Evolutionary conservation across 2,329 filamentous ascomycete genomes (phyloP).

Genomic region (Geosmithia flava): DNA sequence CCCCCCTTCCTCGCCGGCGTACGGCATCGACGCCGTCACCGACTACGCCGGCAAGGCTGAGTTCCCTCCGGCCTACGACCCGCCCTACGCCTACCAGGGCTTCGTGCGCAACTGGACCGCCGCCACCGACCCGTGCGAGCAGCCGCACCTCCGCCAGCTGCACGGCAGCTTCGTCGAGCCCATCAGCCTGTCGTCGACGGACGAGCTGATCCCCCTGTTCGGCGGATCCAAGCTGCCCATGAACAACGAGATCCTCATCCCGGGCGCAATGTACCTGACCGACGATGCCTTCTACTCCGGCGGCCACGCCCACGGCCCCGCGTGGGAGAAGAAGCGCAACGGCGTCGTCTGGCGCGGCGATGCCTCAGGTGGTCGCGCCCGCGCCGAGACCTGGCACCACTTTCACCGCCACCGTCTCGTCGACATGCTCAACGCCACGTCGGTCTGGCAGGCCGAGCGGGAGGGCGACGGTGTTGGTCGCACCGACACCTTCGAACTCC

Average conservation of each 20-base stretch:
- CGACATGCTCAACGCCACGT: slow-evolving; percentile 54
- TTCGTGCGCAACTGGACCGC: slow-evolving; percentile 46
- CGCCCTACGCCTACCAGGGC: slow-evolving; percentile 27
- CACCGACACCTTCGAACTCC: slow-evolving; percentile 36
- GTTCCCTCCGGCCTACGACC: slow-evolving; percentile 19
- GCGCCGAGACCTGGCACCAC: slow-evolving; percentile 47
- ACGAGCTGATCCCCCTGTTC: slow-evolving; percentile 47
- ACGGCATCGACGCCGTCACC: slow-evolving; percentile 18
- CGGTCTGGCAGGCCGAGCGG: slow-evolving; percentile 33
- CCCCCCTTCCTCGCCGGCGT: slow-evolving; percentile 37
- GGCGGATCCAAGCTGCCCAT: slow-evolving; percentile 49
- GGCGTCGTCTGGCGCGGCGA: slow-evolving; percentile 52
- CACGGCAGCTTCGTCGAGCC: slow-evolving; percentile 47
- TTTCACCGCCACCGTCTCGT: slow-evolving; percentile 64
- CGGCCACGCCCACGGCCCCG: slow-evolving; percentile 37
- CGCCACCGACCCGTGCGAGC: slow-evolving; percentile 45
- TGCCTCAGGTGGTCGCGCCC: slow-evolving; percentile 44
- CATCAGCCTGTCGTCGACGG: slow-evolving; percentile 35
- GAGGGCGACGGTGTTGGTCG: slow-evolving; percentile 14
- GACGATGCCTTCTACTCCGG: slow-evolving; percentile 47
- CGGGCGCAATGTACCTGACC: slow-evolving; percentile 51
- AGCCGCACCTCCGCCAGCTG: slow-evolving; percentile 34
- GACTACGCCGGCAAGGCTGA: slow-evolving; percentile 15
- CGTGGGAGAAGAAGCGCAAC: slow-evolving; percentile 45
- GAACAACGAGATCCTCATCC: slow-evolving; percentile 53